Conservation (phyloP, 257 asterid species). For the Fraxinus excelsior region DNA sequence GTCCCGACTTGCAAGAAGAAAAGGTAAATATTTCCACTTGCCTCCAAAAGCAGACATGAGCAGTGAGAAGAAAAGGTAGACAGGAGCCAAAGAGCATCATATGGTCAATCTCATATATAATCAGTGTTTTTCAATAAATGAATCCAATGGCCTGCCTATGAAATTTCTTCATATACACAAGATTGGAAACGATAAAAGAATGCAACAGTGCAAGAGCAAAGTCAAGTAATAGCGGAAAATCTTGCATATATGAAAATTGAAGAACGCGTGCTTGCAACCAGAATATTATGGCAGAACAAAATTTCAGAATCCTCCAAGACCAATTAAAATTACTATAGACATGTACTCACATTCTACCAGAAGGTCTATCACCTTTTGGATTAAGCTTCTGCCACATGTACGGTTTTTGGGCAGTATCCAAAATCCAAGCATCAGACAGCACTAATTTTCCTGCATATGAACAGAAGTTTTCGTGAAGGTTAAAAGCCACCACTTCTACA, state of each 20-base stretch:
- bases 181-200: neutral
- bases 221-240: neutral
- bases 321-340: constrained; percentile 16
- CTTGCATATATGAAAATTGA: constrained; percentile 3
- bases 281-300: constrained; percentile 8
- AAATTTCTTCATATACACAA: constrained; percentile 19
- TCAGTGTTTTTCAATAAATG: constrained; percentile 1
- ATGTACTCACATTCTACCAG: constrained; percentile 88
- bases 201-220: constrained; percentile 9
- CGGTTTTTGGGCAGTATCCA: constrained; percentile 99
- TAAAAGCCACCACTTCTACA: constrained; percentile 22
- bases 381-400: constrained; percentile 94
- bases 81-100: neutral
- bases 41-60: neutral
- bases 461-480: constrained; percentile 17
- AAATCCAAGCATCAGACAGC: constrained; percentile 96
- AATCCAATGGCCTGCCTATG: neutral
- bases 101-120: neutral
- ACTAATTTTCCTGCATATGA: constrained; percentile 78
- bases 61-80: neutral
- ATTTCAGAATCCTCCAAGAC: constrained; percentile 4
- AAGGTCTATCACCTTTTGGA: constrained; percentile 95
- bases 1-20: neutral
- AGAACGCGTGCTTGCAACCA: neutral
- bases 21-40: neutral